Evolutionary conservation across 2,329 filamentous ascomycete species (phyloP), one percentile per base, ranked within the genome.

Genomic region (Chrysoporthe cubensis): DNA sequence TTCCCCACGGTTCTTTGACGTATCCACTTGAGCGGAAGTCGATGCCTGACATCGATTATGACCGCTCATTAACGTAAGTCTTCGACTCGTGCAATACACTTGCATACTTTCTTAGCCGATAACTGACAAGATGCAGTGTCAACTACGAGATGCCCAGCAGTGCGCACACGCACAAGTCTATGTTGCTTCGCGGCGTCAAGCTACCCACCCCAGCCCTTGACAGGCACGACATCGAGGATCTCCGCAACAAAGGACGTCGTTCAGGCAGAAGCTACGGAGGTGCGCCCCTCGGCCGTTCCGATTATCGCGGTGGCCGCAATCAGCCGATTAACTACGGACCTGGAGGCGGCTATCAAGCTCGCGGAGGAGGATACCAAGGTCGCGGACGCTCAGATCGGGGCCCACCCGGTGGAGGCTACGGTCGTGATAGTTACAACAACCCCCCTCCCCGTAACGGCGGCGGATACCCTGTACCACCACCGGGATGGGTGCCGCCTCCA

Each of bases 141-240:
- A 83, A 92, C 75, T 99, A 96, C 76, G 88, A 93, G 57, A 91
- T 97, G 80, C 94, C 95, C 0, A 83, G 85, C 52, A 88, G 88
- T 21, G 84, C 83, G 11, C 87, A 92, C 73, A 82, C 88, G 4
- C 96, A 99, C 80, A 97, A 97, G 77, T 97, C 94, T 6, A 96
- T 97, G 91, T 86, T 99, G 16, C 85, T 99, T 46, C 90, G 93
- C 2, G 96, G 96, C 14, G 89, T 94, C 50, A 89, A 90, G 73
- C 85, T 94, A 66, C 88, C 91, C 4, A 80, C 85, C 1, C 88
- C 92, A 1, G 90, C 88, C 11, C 86, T 99, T 1, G 91, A 92
- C 67, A 85, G 87, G 44, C 87, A 86, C 68, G 94, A 97, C 75
- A 88, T 95, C 65, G 90, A 94, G 71, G 84, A 87, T 8, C 86